Conservation (phyloP, 2,329 filamentous ascomycete genomes). For the Colletotrichum sidae region DNA sequence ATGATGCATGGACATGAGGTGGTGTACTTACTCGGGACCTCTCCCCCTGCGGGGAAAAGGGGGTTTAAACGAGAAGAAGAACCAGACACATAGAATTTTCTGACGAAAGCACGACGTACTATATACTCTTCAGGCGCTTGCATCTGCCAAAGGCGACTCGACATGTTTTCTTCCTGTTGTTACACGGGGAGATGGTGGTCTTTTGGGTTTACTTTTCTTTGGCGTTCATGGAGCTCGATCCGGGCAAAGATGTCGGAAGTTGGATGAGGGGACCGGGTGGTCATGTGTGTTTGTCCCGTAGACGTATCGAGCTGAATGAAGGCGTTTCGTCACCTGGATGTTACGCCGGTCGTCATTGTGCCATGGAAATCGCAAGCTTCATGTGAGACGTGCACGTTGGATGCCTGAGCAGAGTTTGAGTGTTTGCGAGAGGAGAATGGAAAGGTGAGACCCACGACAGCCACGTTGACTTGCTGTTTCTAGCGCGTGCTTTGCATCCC, state of each 20-base stretch:
- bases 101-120: conserved; percentile 33
- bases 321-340: background rate
- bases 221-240: conserved; percentile 13
- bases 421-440: conserved; percentile 9
- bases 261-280: conserved; percentile 5
- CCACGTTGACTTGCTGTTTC: conserved; percentile 13
- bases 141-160: conserved; percentile 21
- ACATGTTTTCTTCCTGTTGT: conserved; percentile 6
- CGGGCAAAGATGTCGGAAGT: background rate
- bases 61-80: background rate
- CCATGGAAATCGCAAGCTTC: background rate
- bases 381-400: conserved; percentile 14
- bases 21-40: background rate
- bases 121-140: conserved; percentile 29
- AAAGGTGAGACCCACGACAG: conserved; percentile 30
- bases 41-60: background rate
- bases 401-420: background rate
- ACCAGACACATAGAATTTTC: conserved; percentile 22
- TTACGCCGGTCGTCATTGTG: background rate
- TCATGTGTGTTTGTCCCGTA: conserved; percentile 12
- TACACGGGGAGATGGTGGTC: background rate
- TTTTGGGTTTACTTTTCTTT: background rate
- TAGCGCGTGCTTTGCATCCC: conserved; percentile 14
- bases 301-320: conserved; percentile 10
- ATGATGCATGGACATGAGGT: conserved; percentile 24